These are phyloP conservation scores for Pythium dissotocum DNA, from an alignment of 352 stramenopile genomes.

Conservation along the genomic window DNA sequence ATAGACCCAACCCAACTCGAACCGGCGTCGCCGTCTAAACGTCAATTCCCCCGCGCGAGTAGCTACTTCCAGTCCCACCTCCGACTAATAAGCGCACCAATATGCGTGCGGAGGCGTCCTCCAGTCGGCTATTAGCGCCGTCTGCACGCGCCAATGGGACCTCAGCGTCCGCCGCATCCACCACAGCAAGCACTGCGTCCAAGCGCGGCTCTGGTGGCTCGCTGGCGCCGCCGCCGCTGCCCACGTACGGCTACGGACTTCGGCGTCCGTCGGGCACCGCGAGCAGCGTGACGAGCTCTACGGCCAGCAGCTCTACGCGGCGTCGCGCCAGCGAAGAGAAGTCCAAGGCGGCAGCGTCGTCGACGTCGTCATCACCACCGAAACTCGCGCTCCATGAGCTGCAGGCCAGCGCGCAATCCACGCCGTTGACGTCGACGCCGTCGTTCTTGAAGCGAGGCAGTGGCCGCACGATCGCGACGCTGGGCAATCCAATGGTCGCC, in stretches of 20 bases:
- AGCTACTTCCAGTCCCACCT: not conserved
- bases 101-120: conserved; percentile 4
- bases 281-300: not conserved
- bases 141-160: not conserved
- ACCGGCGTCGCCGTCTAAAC: too few relatives aligned
- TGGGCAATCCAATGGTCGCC: conserved; percentile 1
- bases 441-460: conserved; percentile 21
- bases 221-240: not conserved
- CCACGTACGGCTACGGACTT: conserved; percentile 5
- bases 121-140: conserved; percentile 22
- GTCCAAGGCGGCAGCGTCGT: not conserved
- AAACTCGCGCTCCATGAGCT: conserved; percentile 25
- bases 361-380: not conserved
- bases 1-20: not conserved
- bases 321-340: not conserved
- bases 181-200: not conserved
- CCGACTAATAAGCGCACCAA: not conserved
- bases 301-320: not conserved
- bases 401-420: not conserved
- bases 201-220: conserved; percentile 17
- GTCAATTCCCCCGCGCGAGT: not conserved
- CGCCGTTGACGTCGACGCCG: conserved; percentile 2
- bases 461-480: conserved; percentile 28
- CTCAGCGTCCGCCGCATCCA: not conserved
- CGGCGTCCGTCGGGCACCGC: conserved; percentile 1